These are phyloP conservation scores for Phytophthora cryptogea DNA, from an alignment of 352 stramenopile genomes.

Conservation along the genomic window DNA sequence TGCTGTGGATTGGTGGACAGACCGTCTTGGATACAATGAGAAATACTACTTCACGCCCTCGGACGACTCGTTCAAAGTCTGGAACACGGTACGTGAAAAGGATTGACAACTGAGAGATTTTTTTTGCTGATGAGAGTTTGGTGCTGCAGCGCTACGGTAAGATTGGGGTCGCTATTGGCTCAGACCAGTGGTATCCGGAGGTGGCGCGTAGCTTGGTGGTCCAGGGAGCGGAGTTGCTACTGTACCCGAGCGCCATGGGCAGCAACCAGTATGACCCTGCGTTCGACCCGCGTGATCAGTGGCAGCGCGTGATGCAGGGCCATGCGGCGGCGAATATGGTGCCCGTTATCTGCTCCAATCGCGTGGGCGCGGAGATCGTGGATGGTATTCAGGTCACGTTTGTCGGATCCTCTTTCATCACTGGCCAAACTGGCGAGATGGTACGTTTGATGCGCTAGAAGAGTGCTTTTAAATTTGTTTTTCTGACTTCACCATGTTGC, in stretches of 20 bases:
- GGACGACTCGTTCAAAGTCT: conserved; percentile 90
- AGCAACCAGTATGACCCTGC: conserved; percentile 89
- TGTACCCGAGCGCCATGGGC: conserved; percentile 84
- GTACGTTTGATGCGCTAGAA: conserved; percentile 30
- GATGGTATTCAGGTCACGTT: conserved; percentile 90
- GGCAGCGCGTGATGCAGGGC: conserved; percentile 92
- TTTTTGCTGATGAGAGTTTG: conserved; percentile 1
- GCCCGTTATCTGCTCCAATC: conserved; percentile 91
- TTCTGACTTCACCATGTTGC: conserved; percentile 8
- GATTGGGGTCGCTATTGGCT: conserved; percentile 90
- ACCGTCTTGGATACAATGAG: conserved; percentile 91
- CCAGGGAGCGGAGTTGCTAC: conserved; percentile 87
- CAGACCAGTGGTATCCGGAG: conserved; percentile 94
- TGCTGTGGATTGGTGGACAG: conserved; percentile 25
- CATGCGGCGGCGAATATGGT: conserved; percentile 91
- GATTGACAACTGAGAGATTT: background rate
- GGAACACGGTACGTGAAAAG: conserved; percentile 67
- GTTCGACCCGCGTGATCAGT: conserved; percentile 89
- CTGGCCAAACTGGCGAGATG: conserved; percentile 90
- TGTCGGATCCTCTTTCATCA: conserved; percentile 93
- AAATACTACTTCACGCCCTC: conserved; percentile 94
- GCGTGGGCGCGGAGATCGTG: conserved; percentile 82
- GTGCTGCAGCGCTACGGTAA: conserved; percentile 75
- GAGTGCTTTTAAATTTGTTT: background rate
- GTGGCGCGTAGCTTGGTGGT: conserved; percentile 87